Conservation (phyloP, 2,329 filamentous ascomycete genomes). For the Hypoxylon sp. region DNA sequence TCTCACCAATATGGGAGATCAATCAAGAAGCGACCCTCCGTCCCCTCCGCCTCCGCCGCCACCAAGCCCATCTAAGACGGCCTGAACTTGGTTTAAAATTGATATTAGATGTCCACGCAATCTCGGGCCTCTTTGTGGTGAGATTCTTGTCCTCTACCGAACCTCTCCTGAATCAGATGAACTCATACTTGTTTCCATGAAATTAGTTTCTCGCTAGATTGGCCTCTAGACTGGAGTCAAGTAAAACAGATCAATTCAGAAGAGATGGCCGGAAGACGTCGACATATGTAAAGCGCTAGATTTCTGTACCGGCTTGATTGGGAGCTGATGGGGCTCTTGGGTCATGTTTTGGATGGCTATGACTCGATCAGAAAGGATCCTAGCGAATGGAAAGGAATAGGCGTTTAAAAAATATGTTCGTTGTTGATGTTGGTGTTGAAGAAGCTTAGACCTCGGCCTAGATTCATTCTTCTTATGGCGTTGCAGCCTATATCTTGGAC, state of each 20-base stretch:
- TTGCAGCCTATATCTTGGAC: constrained; percentile 58
- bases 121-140: constrained; percentile 25
- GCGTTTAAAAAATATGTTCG: constrained; percentile 27
- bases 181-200: constrained; percentile 19
- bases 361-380: constrained; percentile 14
- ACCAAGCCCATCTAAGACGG: constrained; percentile 34
- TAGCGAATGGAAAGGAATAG: constrained; percentile 1
- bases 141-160: constrained; percentile 17
- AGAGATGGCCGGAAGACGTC: background rate
- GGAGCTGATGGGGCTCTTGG: constrained; percentile 1
- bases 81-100: constrained; percentile 13
- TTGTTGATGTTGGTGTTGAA: constrained; percentile 16
- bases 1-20: constrained; percentile 38
- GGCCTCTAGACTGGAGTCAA: background rate
- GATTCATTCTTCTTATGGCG: constrained; percentile 8
- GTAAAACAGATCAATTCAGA: background rate
- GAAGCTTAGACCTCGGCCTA: constrained; percentile 14
- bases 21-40: constrained; percentile 56
- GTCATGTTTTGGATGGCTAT: constrained; percentile 6
- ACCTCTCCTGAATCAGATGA: constrained; percentile 11
- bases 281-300: constrained; percentile 5
- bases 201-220: constrained; percentile 11
- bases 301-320: background rate
- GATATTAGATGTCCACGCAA: background rate
- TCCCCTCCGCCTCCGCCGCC: constrained; percentile 40